Evolutionary conservation across 805 yeast species (phyloP).

Genomic region (Hemisphaericaspora nanyangensis): DNA sequence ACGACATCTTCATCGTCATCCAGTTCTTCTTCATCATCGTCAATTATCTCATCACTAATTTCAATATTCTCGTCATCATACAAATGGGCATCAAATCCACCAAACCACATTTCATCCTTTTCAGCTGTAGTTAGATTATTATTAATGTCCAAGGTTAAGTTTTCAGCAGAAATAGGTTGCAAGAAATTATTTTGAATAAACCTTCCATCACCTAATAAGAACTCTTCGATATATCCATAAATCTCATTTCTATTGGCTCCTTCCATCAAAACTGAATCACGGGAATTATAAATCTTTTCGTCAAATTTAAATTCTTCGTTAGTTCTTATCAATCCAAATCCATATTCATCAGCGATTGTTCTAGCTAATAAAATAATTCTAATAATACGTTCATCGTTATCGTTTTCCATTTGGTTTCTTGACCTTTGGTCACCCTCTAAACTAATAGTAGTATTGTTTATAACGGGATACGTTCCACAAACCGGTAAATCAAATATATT

Average conservation of each 20-base stretch:
- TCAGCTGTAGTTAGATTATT: constrained; percentile 13
- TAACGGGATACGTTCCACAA: constrained; percentile 48
- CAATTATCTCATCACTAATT: constrained; percentile 15
- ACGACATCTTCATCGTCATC: constrained; percentile 22
- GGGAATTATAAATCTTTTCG: constrained; percentile 20
- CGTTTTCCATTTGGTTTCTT: constrained; percentile 29
- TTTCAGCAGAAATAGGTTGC: constrained; percentile 30
- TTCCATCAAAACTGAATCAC: constrained; percentile 14
- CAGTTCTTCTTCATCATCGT: constrained; percentile 18
- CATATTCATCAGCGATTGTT: constrained; percentile 48
- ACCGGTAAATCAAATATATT: constrained; percentile 63
- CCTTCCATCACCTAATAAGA: constrained; percentile 38
- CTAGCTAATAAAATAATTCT: constrained; percentile 50
- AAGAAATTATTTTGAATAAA: constrained; percentile 39
- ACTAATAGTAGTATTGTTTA: constrained; percentile 12
- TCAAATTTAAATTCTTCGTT: constrained; percentile 44
- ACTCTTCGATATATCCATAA: constrained; percentile 27
- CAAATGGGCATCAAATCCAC: constrained; percentile 11
- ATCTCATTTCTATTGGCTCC: background rate
- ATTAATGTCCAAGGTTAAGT: constrained; percentile 15
- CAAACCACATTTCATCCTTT: constrained; percentile 26
- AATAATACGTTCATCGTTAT: constrained; percentile 49
- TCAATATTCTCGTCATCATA: constrained; percentile 12
- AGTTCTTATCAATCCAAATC: constrained; percentile 52
- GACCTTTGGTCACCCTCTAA: constrained; percentile 8